Evolutionary conservation across 2,329 filamentous ascomycete species (phyloP).

Genomic region (Whalleya microplaca): DNA sequence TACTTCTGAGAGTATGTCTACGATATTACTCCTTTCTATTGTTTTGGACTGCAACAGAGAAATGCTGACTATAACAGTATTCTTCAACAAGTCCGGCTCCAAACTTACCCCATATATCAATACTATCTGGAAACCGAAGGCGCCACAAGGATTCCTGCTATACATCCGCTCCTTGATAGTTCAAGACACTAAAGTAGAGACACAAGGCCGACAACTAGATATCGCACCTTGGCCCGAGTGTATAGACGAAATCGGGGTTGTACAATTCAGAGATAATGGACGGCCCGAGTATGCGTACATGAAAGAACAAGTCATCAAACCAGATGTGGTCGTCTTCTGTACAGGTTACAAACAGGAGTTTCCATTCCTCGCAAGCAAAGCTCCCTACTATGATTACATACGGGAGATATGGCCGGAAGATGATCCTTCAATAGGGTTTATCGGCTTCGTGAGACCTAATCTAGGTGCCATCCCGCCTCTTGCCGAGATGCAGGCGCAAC

Average conservation of each 20-base stretch:
- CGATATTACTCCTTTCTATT: not conserved
- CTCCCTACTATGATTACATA: constrained; percentile 45
- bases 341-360: constrained; percentile 52
- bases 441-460: constrained; percentile 52
- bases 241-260: constrained; percentile 42
- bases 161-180: constrained; percentile 43
- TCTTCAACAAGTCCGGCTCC: constrained; percentile 38
- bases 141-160: constrained; percentile 40
- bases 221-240: constrained; percentile 47
- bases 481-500: constrained; percentile 52
- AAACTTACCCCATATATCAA: constrained; percentile 28
- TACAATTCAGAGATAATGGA: constrained; percentile 41
- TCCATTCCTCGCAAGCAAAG: constrained; percentile 40
- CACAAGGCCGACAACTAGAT: constrained; percentile 45
- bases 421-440: constrained; percentile 47
- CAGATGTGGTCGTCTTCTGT: constrained; percentile 50
- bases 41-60: not conserved
- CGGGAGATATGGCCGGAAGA: constrained; percentile 54
- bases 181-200: constrained; percentile 45
- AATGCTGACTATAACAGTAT: constrained; percentile 36
- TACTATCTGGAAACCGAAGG: constrained; percentile 19
- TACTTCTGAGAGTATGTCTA: constrained; percentile 27
- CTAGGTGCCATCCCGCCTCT: constrained; percentile 52
- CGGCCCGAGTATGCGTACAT: constrained; percentile 34
- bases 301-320: constrained; percentile 35